Percentiles rank a stretch among this genome's conserved stretches.
These are phyloP conservation scores for Trichophyton equinum DNA, from an alignment of 2,329 filamentous ascomycete genomes.

Conservation along the genomic window DNA sequence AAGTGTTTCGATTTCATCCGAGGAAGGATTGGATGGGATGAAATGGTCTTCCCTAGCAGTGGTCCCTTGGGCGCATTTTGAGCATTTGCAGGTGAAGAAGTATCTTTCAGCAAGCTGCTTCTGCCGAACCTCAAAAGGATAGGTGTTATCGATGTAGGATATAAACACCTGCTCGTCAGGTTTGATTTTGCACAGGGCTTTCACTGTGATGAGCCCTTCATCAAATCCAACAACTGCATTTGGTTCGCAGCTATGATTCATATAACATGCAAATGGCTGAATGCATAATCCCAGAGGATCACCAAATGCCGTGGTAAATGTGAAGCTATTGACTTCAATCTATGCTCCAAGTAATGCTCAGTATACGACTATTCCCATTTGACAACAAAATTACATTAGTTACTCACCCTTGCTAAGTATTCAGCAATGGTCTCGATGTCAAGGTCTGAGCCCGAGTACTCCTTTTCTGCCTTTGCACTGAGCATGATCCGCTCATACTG, in stretches of 20 bases:
- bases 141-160: conserved; percentile 48
- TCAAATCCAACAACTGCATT: conserved; percentile 49
- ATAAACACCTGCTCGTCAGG: conserved; percentile 48
- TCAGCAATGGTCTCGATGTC: conserved; percentile 31
- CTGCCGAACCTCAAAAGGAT: conserved; percentile 39
- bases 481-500: conserved; percentile 37
- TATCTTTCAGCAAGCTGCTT: conserved; percentile 42
- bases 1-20: conserved; percentile 10
- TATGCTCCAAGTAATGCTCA: conserved; percentile 16
- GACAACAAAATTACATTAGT: too few relatives aligned
- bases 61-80: conserved; percentile 32
- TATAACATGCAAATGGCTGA: conserved; percentile 41
- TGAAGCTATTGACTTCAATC: conserved; percentile 47
- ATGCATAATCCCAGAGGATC: conserved; percentile 49
- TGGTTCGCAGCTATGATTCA: conserved; percentile 52
- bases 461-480: conserved; percentile 42
- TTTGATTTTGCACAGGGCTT: conserved; percentile 41
- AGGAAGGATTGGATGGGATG: neutral
- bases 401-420: conserved; percentile 36
- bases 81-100: conserved; percentile 47
- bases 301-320: conserved; percentile 42
- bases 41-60: conserved; percentile 16
- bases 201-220: conserved; percentile 37
- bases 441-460: conserved; percentile 39
- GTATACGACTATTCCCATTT: neutral